Evolutionary conservation across 1,284 basidiomycete genomes (phyloP).

Genomic region (Pseudozyma thailandica): DNA sequence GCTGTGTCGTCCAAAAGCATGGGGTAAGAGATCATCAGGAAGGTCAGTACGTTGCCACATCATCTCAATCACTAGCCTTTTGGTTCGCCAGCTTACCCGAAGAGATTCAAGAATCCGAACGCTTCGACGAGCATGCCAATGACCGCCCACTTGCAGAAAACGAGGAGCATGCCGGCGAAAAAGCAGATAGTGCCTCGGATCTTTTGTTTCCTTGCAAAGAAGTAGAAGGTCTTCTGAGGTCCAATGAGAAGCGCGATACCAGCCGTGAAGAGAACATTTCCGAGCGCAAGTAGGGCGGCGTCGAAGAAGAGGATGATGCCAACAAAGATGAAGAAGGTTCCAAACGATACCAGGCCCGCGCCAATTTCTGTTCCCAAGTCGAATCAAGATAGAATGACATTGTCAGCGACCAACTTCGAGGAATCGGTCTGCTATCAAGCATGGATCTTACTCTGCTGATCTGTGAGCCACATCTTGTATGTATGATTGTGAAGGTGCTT

Average conservation of each 20-base stretch:
- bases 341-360: constrained; percentile 96
- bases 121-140: constrained; percentile 92
- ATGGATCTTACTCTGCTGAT: constrained; percentile 64
- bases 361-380: constrained; percentile 63
- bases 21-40: not conserved
- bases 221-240: constrained; percentile 88
- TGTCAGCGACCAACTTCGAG: not conserved
- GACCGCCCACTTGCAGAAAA: constrained; percentile 92
- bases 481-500: not conserved
- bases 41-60: constrained; percentile 10
- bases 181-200: constrained; percentile 78
- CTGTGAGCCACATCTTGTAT: constrained; percentile 65
- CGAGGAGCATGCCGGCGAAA: constrained; percentile 69
- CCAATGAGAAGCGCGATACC: constrained; percentile 67
- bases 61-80: not conserved
- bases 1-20: constrained; percentile 70
- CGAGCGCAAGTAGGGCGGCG: constrained; percentile 92
- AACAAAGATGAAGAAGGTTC: constrained; percentile 92
- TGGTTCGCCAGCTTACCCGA: constrained; percentile 77
- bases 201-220: constrained; percentile 96
- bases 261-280: constrained; percentile 74
- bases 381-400: not conserved
- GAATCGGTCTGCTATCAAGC: too few relatives aligned
- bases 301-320: constrained; percentile 97
- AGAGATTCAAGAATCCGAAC: constrained; percentile 86